phyloP scores from a whole-genome alignment of 495 filamentous ascomycete genomes.

The Penicillium coffeae region DNA sequence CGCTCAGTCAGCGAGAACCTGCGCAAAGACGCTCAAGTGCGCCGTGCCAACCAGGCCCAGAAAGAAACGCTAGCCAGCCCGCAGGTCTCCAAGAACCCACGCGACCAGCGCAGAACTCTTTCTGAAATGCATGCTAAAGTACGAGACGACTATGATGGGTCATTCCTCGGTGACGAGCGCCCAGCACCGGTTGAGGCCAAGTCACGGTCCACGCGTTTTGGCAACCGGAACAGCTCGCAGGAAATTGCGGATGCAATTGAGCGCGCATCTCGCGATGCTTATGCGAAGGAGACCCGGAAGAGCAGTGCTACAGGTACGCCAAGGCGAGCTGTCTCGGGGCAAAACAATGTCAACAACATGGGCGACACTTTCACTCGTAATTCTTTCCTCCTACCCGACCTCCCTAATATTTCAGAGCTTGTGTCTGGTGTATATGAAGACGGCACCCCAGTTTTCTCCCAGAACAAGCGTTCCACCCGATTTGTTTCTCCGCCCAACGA shows the following conservation, averaged over 20 bases:
- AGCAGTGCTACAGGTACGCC: conserved; percentile 16
- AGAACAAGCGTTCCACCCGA: conserved; percentile 50
- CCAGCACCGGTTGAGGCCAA: conserved; percentile 46
- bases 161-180: conserved; percentile 47
- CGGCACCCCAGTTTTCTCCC: conserved; percentile 59
- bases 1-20: conserved; percentile 38
- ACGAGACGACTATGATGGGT: conserved; percentile 52
- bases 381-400: conserved; percentile 39
- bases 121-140: conserved; percentile 55
- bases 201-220: conserved; percentile 55
- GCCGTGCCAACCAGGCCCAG: conserved; percentile 41
- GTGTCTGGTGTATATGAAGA: conserved; percentile 66
- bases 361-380: conserved; percentile 39
- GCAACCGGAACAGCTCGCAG: conserved; percentile 38
- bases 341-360: conserved; percentile 20
- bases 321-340: conserved; percentile 15
- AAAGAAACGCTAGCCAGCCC: conserved; percentile 44
- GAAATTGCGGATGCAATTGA: conserved; percentile 46
- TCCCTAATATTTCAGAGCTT: conserved; percentile 68
- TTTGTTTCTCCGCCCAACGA: conserved; percentile 49
- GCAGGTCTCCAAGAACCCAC: conserved; percentile 32
- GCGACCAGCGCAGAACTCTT: conserved; percentile 41
- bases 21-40: conserved; percentile 42
- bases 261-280: conserved; percentile 39
- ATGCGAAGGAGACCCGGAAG: conserved; percentile 33